Evolutionary conservation across 1,139 yeast genomes (phyloP).

Genomic region (Geotrichum reessii): DNA sequence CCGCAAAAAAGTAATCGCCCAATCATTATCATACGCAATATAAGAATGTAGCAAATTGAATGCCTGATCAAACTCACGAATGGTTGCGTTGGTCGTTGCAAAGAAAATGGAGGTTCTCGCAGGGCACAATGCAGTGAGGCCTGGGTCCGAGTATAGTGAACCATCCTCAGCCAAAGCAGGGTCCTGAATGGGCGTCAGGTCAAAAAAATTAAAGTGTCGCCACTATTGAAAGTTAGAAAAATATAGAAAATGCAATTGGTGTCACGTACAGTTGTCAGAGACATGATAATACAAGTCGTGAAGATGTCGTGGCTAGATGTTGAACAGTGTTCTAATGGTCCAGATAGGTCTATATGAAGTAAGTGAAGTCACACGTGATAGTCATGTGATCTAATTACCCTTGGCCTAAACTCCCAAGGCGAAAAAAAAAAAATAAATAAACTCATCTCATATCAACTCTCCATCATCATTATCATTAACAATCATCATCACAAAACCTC

Average conservation of each 20-base stretch:
- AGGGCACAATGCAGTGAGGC: constrained; percentile 56
- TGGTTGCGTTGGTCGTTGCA: constrained; percentile 50
- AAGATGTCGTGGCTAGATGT: background rate
- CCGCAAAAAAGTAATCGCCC: constrained; percentile 53
- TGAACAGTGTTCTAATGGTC: background rate
- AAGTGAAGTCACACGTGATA: background rate
- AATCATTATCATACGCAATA: constrained; percentile 54
- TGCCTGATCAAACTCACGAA: constrained; percentile 54
- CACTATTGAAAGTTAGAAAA: constrained; percentile 40
- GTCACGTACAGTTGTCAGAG: constrained; percentile 16
- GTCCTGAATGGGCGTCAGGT: constrained; percentile 74
- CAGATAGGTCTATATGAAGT: background rate
- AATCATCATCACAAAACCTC: background rate
- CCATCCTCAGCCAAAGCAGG: constrained; percentile 56
- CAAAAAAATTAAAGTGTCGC: constrained; percentile 89
- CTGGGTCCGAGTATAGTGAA: constrained; percentile 72
- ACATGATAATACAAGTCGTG: constrained; percentile 5
- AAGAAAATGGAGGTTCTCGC: constrained; percentile 51
- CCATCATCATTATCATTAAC: background rate
- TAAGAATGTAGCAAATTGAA: constrained; percentile 48
- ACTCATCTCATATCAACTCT: background rate
- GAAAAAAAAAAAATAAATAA: constrained; percentile 3
- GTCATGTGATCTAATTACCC: constrained; percentile 6
- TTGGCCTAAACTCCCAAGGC: background rate
- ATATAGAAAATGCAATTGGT: background rate